Evolutionary conservation across 2,329 filamentous ascomycete genomes (phyloP), one percentile per base, ranked within the genome.

Genomic region (Fusarium protoensiforme): DNA sequence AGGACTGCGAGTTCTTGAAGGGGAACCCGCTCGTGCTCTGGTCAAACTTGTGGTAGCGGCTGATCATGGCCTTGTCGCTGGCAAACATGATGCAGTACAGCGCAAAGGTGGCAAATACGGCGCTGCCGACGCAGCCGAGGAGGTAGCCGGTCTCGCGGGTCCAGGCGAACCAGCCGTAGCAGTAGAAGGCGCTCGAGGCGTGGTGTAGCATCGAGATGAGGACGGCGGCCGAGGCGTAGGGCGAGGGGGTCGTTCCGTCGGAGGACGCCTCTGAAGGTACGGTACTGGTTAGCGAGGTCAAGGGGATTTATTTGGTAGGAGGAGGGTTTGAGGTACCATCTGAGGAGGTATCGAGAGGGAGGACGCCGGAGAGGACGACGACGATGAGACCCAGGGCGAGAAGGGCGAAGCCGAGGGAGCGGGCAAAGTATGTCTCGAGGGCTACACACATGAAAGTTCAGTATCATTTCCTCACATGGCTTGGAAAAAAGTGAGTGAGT

Each of bases 401-500:
- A 51, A 94, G 87, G 33, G 90, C 84, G 65, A 95, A 84, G 71
- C 92, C 93, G 2, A 94, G 87, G 31, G 88, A 90, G 46, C 93
- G 92, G 60, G 90, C 90, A 80, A 95, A 91, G 86, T 96, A 96
- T 64, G 89, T 83, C 81, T 95, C 92, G 35, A 94, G 85, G 27
- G 68, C 77, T 78, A n/a, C n/a, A 39, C 83, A n/a, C 22, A 2
- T 35, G 18, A 1, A 20, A n/a, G 38, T 20, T n/a, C 7, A 51
- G 24, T 13, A 7, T 7, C 33, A 2, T 14, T 57, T 38, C 4
- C 22, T 57, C 24, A 13, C 16, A 39, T 3, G 11, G 22, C 18
- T 20, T 36, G 10, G 14, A 43, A 29, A 3, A 4, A 18, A n/a
- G n/a, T n/a, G n/a, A n/a, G n/a, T n/a, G n/a, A n/a, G n/a, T n/a